These are phyloP conservation scores for Eutypella sp. DNA, from an alignment of 2,329 filamentous ascomycete species.

Conservation along the genomic window DNA sequence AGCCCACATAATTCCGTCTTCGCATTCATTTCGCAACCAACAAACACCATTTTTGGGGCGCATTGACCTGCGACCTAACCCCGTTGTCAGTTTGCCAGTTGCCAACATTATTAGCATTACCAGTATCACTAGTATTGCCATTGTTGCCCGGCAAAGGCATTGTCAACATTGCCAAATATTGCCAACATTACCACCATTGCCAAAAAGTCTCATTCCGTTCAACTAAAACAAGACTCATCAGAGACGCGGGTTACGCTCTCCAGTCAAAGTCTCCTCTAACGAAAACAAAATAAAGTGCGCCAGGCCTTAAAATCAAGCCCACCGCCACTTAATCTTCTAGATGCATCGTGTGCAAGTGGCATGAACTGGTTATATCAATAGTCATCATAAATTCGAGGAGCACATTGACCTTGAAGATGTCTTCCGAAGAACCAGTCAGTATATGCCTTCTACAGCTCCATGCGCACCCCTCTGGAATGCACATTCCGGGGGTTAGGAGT, in stretches of 20 bases:
- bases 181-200: too few relatives aligned
- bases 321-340: background rate
- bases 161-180: too few relatives aligned
- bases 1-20: background rate
- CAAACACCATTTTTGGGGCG: background rate
- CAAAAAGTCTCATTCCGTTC: background rate
- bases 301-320: background rate
- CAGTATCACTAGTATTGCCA: too few relatives aligned
- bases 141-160: too few relatives aligned
- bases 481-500: background rate
- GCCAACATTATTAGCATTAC: too few relatives aligned
- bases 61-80: background rate
- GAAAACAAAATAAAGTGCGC: too few relatives aligned
- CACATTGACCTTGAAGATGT: constrained; percentile 18
- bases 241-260: background rate
- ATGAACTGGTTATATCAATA: constrained; percentile 20
- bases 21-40: background rate
- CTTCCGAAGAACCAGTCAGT: constrained; percentile 27
- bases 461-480: background rate
- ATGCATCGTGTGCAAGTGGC: constrained; percentile 7
- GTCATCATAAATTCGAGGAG: constrained; percentile 13
- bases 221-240: background rate
- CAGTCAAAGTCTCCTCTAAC: background rate
- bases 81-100: background rate
- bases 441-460: background rate